These are phyloP conservation scores for Ogataea corticis DNA, from an alignment of 805 yeast species.

Conservation along the genomic window DNA sequence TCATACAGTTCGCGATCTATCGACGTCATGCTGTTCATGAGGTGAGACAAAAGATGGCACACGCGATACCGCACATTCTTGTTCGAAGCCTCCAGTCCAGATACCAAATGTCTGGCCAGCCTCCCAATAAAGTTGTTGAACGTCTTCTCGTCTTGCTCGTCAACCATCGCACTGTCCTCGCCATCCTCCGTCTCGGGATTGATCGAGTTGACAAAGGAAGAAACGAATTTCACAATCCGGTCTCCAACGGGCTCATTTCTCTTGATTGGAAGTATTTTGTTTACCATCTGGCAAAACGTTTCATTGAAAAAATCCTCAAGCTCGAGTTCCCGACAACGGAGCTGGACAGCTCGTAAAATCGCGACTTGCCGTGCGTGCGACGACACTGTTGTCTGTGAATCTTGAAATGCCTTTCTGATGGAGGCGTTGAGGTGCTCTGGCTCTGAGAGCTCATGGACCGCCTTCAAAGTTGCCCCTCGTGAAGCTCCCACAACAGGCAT, in stretches of 20 bases:
- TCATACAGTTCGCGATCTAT: constrained; percentile 72
- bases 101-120: constrained; percentile 64
- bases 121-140: constrained; percentile 57
- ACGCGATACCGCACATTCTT: constrained; percentile 77
- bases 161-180: constrained; percentile 33
- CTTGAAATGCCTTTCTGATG: constrained; percentile 72
- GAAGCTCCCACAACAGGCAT: background rate
- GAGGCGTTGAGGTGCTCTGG: constrained; percentile 43
- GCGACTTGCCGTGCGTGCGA: constrained; percentile 76
- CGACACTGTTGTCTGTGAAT: constrained; percentile 70
- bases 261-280: constrained; percentile 66
- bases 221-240: constrained; percentile 66
- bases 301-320: constrained; percentile 59
- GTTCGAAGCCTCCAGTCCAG: constrained; percentile 77
- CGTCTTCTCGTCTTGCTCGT: constrained; percentile 33
- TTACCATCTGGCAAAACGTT: constrained; percentile 59
- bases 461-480: constrained; percentile 8
- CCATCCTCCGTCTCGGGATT: constrained; percentile 38
- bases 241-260: constrained; percentile 74
- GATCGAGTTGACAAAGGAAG: constrained; percentile 56
- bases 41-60: constrained; percentile 69
- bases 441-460: constrained; percentile 13
- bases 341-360: constrained; percentile 58
- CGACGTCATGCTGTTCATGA: constrained; percentile 72
- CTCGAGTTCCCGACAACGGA: constrained; percentile 52